phyloP scores from a whole-genome alignment of 768 basidiomycete genomes.

The Amanita subjunquillea region DNA sequence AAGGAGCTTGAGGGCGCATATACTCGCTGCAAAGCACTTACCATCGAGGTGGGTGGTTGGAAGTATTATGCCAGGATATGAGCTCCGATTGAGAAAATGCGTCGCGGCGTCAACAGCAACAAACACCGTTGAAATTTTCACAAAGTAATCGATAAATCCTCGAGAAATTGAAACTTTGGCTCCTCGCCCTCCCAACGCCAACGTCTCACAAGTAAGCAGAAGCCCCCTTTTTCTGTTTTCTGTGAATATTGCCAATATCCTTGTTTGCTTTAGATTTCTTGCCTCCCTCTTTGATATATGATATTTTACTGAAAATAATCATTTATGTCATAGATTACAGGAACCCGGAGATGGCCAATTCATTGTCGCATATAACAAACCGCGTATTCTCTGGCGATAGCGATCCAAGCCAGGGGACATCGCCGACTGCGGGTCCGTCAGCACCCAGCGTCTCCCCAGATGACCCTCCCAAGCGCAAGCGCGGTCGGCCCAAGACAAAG shows the following conservation, averaged over 20 bases:
- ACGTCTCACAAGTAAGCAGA: neutral
- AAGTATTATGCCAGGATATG: neutral
- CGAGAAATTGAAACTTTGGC: neutral
- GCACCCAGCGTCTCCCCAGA: neutral
- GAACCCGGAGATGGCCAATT: constrained; percentile 2
- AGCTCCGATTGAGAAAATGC: neutral
- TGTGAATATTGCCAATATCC: neutral
- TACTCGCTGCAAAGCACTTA: neutral
- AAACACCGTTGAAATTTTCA: constrained; percentile 2
- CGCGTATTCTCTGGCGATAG: neutral
- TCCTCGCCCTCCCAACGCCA: neutral
- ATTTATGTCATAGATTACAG: neutral
- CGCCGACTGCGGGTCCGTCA: neutral
- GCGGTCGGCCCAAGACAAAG: constrained; percentile 72
- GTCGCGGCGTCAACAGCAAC: neutral
- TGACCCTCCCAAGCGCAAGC: constrained; percentile 43
- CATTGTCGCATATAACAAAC: constrained; percentile 2
- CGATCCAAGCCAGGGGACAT: neutral
- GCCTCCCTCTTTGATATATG: neutral
- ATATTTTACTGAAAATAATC: constrained; percentile 6
- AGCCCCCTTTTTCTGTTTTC: neutral
- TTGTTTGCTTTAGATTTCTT: neutral
- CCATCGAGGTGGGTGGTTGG: neutral
- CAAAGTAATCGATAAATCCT: constrained; percentile 1
- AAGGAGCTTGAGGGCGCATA: neutral